Base-by-base conservation (phyloP, 495 filamentous ascomycete species). In the Tuber melanosporum region DNA sequence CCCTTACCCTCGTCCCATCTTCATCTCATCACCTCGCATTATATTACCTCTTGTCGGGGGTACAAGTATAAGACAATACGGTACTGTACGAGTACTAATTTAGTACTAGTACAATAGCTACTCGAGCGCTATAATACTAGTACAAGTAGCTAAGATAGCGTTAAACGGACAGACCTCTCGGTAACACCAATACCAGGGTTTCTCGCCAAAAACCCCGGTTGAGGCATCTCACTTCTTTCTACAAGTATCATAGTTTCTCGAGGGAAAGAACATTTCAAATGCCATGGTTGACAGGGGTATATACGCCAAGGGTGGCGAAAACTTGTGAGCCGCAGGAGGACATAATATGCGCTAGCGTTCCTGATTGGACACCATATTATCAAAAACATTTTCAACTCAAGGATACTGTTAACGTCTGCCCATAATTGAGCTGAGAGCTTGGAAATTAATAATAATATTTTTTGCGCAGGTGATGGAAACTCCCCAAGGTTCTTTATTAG, bases 191-290 rank as follows among this genome's bases (percentile, higher is more conserved):
- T 6, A 62, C 52, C n/a, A 62, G n/a, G 26, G 26, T 32, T 62
- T 62, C n/a, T 62, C 52, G n/a, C 52, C n/a, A 62, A 62, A 62
- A 62, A 62, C n/a, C 52, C 52, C 52, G 52, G 26, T 62, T 62
- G 52, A n/a, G 12, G 52, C 26, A 62, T 62, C 52, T 32, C 52
- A 62, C 22, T 62, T 32, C n/a, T 26, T 26, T 8, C 22, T 43
- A 43, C 42, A 8, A 1, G 44, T 45, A 45, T 45, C 7, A 5
- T 17, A 42, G 7, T 52, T 17, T 52, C 47, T 22, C 47, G 20
- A 52, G 32, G 32, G 32, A 32, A 22, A 22, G 49, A 52, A 52
- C 47, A 0, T 52, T 52, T 1, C 20, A 20, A n/a, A n/a, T 52
- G 5, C 22, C 49, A 12, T 52, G 2, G 2, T n/a, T 9, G 49